These are phyloP conservation scores for Xylaria sp. DNA, from an alignment of 2,329 filamentous ascomycete genomes.

Conservation along the genomic window DNA sequence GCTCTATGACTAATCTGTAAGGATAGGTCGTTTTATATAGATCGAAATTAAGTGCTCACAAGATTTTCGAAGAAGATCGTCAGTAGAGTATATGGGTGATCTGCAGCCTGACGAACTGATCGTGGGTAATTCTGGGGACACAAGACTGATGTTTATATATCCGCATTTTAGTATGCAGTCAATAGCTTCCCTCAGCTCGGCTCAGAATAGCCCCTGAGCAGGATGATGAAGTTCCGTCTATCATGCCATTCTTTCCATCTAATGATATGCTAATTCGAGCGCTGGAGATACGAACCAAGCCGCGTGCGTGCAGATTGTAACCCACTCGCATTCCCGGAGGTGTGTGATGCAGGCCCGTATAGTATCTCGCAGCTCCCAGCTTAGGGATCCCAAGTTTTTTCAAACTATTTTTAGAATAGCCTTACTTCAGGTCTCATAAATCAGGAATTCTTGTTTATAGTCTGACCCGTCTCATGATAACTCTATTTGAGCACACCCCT, in stretches of 20 bases:
- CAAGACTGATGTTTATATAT: conserved; percentile 29
- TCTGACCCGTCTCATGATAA: conserved; percentile 10
- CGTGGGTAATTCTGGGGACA: conserved; percentile 1
- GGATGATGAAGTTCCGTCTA: conserved; percentile 27
- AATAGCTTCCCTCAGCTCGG: conserved; percentile 11
- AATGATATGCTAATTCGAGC: conserved; percentile 3
- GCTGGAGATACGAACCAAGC: background rate
- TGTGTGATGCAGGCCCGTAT: conserved; percentile 26
- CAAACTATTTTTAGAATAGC: conserved; percentile 26
- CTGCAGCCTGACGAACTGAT: conserved; percentile 14
- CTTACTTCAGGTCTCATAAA: conserved; percentile 7
- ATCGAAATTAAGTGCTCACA: conserved; percentile 7
- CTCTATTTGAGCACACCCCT: conserved; percentile 1
- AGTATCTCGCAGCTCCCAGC: conserved; percentile 27
- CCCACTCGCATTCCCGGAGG: conserved; percentile 19
- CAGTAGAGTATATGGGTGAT: conserved; percentile 20
- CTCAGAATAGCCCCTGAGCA: background rate
- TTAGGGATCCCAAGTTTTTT: conserved; percentile 1
- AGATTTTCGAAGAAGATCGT: conserved; percentile 22
- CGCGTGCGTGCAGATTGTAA: conserved; percentile 22
- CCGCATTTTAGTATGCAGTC: background rate
- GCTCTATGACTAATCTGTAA: conserved; percentile 1
- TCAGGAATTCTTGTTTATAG: conserved; percentile 4
- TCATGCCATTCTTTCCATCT: conserved; percentile 12
- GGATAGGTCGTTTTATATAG: background rate